phyloP scores from a whole-genome alignment of 2,329 filamentous ascomycete genomes.

The Fusarium sp. region DNA sequence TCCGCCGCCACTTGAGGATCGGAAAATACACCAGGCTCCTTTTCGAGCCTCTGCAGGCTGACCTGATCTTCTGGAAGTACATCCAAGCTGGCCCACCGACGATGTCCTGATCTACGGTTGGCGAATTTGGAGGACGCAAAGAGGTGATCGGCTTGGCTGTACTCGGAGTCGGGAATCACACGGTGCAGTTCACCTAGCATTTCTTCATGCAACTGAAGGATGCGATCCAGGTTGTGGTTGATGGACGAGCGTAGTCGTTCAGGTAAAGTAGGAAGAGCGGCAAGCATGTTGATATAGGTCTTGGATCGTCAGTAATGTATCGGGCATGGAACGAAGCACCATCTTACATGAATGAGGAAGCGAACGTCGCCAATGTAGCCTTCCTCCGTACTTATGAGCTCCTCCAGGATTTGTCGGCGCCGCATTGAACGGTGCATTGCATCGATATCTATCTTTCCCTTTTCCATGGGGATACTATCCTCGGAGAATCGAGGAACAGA shows the following conservation, averaged over 20 bases:
- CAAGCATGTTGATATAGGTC: constrained; percentile 81
- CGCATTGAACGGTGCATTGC: constrained; percentile 79
- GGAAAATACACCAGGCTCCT: constrained; percentile 64
- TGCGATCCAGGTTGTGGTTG: constrained; percentile 81
- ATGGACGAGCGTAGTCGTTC: constrained; percentile 76
- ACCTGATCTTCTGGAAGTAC: constrained; percentile 57
- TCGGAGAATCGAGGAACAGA: constrained; percentile 72
- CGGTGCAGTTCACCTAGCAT: constrained; percentile 80
- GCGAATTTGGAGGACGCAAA: constrained; percentile 20
- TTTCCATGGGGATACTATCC: constrained; percentile 72
- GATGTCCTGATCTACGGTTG: constrained; percentile 49
- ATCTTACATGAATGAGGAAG: constrained; percentile 82
- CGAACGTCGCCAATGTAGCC: constrained; percentile 89
- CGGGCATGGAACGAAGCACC: neutral
- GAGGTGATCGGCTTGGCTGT: constrained; percentile 56
- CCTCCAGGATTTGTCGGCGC: constrained; percentile 83
- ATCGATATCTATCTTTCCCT: constrained; percentile 69
- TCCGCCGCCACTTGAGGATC: constrained; percentile 71
- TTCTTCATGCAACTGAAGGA: constrained; percentile 85
- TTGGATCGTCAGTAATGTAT: constrained; percentile 51
- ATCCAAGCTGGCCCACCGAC: constrained; percentile 63
- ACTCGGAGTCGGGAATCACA: constrained; percentile 76
- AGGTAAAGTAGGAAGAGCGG: constrained; percentile 75
- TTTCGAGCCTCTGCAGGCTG: constrained; percentile 57
- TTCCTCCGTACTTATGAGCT: constrained; percentile 87